Percentiles rank a stretch among this genome's conserved stretches.
phyloP scores from a whole-genome alignment of 805 yeast genomes.

The Candida arabinofermentans region DNA sequence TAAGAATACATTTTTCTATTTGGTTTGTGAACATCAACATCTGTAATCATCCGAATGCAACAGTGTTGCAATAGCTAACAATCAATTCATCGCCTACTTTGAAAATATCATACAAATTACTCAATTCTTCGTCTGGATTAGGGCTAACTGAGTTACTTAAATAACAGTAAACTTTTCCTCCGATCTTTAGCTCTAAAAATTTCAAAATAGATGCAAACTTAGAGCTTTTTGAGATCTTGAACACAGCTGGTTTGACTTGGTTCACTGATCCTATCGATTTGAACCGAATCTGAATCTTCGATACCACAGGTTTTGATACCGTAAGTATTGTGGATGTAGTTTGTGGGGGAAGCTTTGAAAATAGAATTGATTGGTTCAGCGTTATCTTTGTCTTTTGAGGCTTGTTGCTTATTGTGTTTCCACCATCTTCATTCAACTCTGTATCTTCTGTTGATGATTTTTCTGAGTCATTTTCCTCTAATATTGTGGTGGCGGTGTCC shows the following conservation, averaged over 20 bases:
- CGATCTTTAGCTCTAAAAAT: slow-evolving; percentile 40
- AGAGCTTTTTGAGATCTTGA: slow-evolving; percentile 44
- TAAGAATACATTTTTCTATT: neutral
- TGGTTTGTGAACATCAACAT: too few species aligned
- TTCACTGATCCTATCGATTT: slow-evolving; percentile 56
- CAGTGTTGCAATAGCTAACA: slow-evolving; percentile 41
- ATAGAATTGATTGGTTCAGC: slow-evolving; percentile 25
- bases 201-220: slow-evolving; percentile 42
- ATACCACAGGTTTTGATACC: slow-evolving; percentile 11
- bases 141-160: slow-evolving; percentile 44
- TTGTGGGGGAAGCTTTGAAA: slow-evolving; percentile 20
- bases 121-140: slow-evolving; percentile 39
- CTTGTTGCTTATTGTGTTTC: slow-evolving; percentile 11
- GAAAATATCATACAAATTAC: slow-evolving; percentile 34
- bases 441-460: neutral
- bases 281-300: slow-evolving; percentile 47
- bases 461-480: slow-evolving; percentile 2
- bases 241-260: slow-evolving; percentile 46
- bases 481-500: neutral
- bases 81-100: slow-evolving; percentile 37
- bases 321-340: slow-evolving; percentile 22
- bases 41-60: slow-evolving; percentile 40
- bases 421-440: slow-evolving; percentile 7
- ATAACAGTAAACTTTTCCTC: slow-evolving; percentile 34
- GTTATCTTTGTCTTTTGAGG: slow-evolving; percentile 28